Evolutionary conservation across 2,329 filamentous ascomycete genomes (phyloP).

Genomic region (Diaporthe ilicicola): DNA sequence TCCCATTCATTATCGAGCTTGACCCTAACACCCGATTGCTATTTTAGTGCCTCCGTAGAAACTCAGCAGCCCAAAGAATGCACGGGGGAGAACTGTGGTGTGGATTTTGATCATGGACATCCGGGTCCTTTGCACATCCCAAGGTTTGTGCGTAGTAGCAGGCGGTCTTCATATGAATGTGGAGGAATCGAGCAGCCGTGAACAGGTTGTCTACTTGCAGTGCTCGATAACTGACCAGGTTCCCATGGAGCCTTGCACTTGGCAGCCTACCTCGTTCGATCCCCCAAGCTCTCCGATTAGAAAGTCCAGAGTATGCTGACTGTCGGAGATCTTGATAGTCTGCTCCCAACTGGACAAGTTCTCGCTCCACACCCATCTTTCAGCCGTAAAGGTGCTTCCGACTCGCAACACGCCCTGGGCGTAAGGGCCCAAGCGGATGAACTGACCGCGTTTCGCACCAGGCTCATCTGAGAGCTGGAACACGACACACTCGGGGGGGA

Average conservation of each 20-base stretch:
- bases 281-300: background rate
- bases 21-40: background rate
- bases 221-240: slow-evolving; percentile 27
- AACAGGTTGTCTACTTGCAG: background rate
- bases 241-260: slow-evolving; percentile 7
- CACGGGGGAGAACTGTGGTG: background rate
- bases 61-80: background rate
- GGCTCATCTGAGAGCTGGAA: slow-evolving; percentile 48
- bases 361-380: slow-evolving; percentile 62
- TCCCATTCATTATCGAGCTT: background rate
- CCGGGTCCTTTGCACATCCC: background rate
- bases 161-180: background rate
- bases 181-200: no score
- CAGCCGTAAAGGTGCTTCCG: slow-evolving; percentile 53
- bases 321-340: background rate
- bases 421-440: slow-evolving; percentile 61
- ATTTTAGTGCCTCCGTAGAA: no score
- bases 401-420: slow-evolving; percentile 64
- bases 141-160: background rate
- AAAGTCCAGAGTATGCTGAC: background rate
- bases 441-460: slow-evolving; percentile 53
- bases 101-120: background rate
- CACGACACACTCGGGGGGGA: slow-evolving; percentile 46
- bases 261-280: background rate
- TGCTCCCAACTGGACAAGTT: slow-evolving; percentile 16